Evolutionary conservation across 2,329 filamentous ascomycete species (phyloP).

Genomic region (Colletotrichum sojae): DNA sequence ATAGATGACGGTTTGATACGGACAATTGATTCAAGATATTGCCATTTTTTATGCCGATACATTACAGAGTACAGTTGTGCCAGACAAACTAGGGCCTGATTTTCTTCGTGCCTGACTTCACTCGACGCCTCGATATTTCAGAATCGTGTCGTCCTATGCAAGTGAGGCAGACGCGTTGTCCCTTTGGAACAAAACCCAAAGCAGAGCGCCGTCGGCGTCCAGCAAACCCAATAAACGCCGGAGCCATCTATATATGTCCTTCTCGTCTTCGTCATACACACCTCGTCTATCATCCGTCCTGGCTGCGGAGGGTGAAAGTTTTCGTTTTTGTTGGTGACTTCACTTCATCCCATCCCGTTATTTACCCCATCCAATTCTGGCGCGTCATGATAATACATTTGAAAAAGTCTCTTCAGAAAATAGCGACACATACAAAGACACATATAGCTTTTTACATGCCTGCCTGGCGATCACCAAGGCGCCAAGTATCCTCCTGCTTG

Average conservation of each 20-base stretch:
- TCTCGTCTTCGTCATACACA: background rate
- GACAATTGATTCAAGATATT: background rate
- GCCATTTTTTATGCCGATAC: background rate
- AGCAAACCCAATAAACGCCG: background rate
- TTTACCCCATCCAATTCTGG: conserved; percentile 13
- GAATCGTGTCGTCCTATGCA: background rate
- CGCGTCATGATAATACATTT: conserved; percentile 35
- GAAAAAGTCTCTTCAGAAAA: conserved; percentile 17
- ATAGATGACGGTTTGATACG: conserved; percentile 1
- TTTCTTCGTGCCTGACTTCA: background rate
- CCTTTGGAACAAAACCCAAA: background rate
- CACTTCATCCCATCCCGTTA: conserved; percentile 24
- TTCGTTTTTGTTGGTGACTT: conserved; percentile 2
- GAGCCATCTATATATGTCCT: conserved; percentile 12
- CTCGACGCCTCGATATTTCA: background rate
- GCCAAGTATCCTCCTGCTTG: conserved; percentile 89
- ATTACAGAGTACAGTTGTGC: background rate
- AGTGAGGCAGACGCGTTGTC: background rate
- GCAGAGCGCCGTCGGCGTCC: conserved; percentile 2
- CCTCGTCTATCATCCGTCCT: background rate
- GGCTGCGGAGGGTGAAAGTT: background rate
- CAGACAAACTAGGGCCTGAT: background rate
- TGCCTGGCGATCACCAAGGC: conserved; percentile 52
- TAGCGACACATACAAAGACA: conserved; percentile 35
- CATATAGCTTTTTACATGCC: conserved; percentile 38